Base-by-base conservation (phyloP, 805 yeast genomes). In the Sugiyamaella floridensis region DNA sequence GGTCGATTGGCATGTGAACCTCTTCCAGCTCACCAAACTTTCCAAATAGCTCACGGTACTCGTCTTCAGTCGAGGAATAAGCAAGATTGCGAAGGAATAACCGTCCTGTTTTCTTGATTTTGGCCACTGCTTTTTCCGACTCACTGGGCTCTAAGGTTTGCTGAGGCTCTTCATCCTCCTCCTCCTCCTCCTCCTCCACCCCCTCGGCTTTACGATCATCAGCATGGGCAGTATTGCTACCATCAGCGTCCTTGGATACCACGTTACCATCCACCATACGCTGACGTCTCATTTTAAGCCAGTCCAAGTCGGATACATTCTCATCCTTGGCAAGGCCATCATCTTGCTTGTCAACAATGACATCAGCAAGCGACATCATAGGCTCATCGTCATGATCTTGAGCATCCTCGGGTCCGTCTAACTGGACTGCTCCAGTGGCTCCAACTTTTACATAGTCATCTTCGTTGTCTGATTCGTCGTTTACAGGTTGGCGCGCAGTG, bases 1-100 rank as follows among this genome's bases (percentile, higher is more conserved):
- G 84, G 64, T 92, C 98, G 40, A 89, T 68, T 0, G 99, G 97
- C 61, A 93, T 75, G 68, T 93, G 99, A 1, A 89, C 96, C 70
- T 93, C 98, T 58, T 83, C 87, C 40, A 89, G 67, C 5, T 71
- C 71, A 9, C 99, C 99, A 65, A 71, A 93, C 2, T 73, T 65
- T 4, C 75, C 57, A 62, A 93, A 90, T 20, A 89, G 71, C 1
- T 75, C 71, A 32, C 72, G 69, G 65, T 90, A 85, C 50, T 93
- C 98, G 0, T 78, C 80, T 65, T 90, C 97, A 0, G 85, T 76
- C 10, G 96, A 80, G 0, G 84, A 73, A 62, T 89, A 93, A 4
- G 82, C 74, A 46, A 93, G 85, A 64, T 93, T 93, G 72, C 99
- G 81, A 47, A 93, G 68, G 68, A 93, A 93, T 46, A 93, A 72